Base-by-base conservation (phyloP, 1,139 yeast genomes). In the Lodderomyces theae region DNA sequence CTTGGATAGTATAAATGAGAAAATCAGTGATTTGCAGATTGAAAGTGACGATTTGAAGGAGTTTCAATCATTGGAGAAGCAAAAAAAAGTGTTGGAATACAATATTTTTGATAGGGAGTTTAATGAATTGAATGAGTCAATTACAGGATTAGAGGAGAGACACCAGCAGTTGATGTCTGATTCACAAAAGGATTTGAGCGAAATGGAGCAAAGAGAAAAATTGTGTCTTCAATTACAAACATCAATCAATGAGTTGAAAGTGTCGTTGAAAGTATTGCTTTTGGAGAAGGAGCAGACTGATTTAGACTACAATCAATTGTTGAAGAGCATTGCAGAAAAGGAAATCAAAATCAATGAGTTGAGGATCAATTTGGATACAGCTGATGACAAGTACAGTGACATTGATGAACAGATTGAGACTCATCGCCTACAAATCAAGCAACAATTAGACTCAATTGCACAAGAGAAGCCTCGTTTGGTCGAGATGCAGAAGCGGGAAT, bases 91-190 rank as follows among this genome's bases (percentile, higher is more conserved):
- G 24, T 70, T 79, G 25, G 96, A 89, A 51, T 90, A 80, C 59
- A 82, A 86, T 34, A 66, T 89, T 13, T 80, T 81, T 51, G 95
- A 86, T 55, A 74, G 94, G 38, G 97, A 90, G 59, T 63, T 86
- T 44, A 71, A 68, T 40, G 82, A 77, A 34, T 65, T 87, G 30
- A 77, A 77, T 30, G 69, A 69, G n/a, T 76, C 78, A 37, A 76
- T 86, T 18, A 89, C 80, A 36, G 64, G 61, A 5, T 64, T 83
- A 28, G 94, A 85, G 37, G 71, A 67, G n/a, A 77, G 75, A 24
- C 80, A 88, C 49, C 72, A 72, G 13, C 64, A 67, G 7, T 63
- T 78, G 4, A 61, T 82, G 28, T 71, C 69, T 11, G 72, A 67
- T 33, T 71, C 78, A 3, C 69, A 69, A 32, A 56, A 58, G 9